phyloP scores from a whole-genome alignment of 345 rosid genomes.

The Odontarrhena argentea region DNA sequence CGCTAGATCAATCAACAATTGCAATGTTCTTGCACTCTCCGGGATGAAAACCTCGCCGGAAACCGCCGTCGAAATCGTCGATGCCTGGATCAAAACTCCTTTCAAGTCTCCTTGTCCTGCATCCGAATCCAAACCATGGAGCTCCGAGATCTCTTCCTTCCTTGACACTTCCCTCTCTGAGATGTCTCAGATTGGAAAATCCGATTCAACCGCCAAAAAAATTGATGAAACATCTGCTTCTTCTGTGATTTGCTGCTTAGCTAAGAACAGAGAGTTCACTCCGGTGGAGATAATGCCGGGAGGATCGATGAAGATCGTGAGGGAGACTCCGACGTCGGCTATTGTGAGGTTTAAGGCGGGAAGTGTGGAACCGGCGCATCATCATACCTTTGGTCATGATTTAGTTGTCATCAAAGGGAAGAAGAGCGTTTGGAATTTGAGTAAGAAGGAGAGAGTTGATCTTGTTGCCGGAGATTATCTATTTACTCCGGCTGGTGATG shows the following conservation, averaged over 20 bases:
- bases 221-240: slow-evolving; percentile 6
- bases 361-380: slow-evolving; percentile 92
- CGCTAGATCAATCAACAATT: slow-evolving; percentile 76
- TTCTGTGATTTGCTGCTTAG: slow-evolving; percentile 63
- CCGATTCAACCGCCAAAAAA: neutral
- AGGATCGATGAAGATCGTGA: slow-evolving; percentile 84
- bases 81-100: slow-evolving; percentile 68
- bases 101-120: slow-evolving; percentile 89
- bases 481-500: slow-evolving; percentile 80
- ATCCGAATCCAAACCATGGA: slow-evolving; percentile 59
- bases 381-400: slow-evolving; percentile 88
- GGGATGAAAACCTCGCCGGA: slow-evolving; percentile 59
- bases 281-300: slow-evolving; percentile 78
- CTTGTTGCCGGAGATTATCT: slow-evolving; percentile 69
- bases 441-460: slow-evolving; percentile 65
- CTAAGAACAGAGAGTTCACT: slow-evolving; percentile 60
- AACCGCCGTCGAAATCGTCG: slow-evolving; percentile 62
- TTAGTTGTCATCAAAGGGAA: slow-evolving; percentile 70
- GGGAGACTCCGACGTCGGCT: slow-evolving; percentile 86
- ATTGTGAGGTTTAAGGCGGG: slow-evolving; percentile 77
- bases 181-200: slow-evolving; percentile 55
- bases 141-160: slow-evolving; percentile 53
- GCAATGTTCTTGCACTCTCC: slow-evolving; percentile 82
- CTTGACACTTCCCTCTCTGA: slow-evolving; percentile 56
- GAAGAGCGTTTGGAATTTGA: slow-evolving; percentile 86